phyloP scores from a whole-genome alignment of 2,329 filamentous ascomycete genomes.

The Alternaria conjuncta region DNA sequence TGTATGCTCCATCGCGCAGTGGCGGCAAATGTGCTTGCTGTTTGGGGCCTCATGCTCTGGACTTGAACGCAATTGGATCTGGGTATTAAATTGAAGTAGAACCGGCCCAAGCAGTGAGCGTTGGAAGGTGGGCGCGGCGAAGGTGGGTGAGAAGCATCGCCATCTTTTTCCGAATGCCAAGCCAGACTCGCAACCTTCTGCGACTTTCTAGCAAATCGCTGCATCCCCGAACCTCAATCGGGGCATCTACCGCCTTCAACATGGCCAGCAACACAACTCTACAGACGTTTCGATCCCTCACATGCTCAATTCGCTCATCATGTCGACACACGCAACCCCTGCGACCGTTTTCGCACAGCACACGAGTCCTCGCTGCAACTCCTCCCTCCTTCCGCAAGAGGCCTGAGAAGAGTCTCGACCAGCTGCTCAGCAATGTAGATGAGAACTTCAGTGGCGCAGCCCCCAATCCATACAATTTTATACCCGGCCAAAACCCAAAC shows the following conservation, averaged over 20 bases:
- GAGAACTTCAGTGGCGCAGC: slow-evolving; percentile 23
- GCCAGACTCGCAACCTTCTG: slow-evolving; percentile 31
- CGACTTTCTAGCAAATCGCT: slow-evolving; percentile 17
- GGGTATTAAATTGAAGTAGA: slow-evolving; percentile 8
- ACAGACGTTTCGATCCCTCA: slow-evolving; percentile 40
- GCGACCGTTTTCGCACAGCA: slow-evolving; percentile 46
- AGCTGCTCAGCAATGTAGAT: slow-evolving; percentile 23
- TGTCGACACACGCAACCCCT: slow-evolving; percentile 41
- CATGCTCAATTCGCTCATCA: slow-evolving; percentile 46
- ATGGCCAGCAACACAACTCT: slow-evolving; percentile 37
- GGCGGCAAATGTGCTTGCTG: slow-evolving; percentile 48
- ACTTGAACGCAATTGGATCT: background rate
- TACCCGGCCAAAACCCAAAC: slow-evolving; percentile 17
- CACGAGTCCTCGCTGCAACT: slow-evolving; percentile 20
- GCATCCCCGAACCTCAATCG: slow-evolving; percentile 20
- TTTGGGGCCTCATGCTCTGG: slow-evolving; percentile 55
- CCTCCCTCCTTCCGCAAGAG: slow-evolving; percentile 14
- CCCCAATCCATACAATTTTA: slow-evolving; percentile 21
- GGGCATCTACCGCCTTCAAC: slow-evolving; percentile 15
- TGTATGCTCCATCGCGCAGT: slow-evolving; percentile 51
- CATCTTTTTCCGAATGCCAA: slow-evolving; percentile 32
- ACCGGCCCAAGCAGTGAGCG: slow-evolving; percentile 15
- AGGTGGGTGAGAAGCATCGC: slow-evolving; percentile 31
- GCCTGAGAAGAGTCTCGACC: slow-evolving; percentile 11
- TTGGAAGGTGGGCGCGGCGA: slow-evolving; percentile 24